These are phyloP conservation scores for Pseudopyrenochaeta lycopersici DNA, from an alignment of 2,329 filamentous ascomycete species.

Conservation along the genomic window DNA sequence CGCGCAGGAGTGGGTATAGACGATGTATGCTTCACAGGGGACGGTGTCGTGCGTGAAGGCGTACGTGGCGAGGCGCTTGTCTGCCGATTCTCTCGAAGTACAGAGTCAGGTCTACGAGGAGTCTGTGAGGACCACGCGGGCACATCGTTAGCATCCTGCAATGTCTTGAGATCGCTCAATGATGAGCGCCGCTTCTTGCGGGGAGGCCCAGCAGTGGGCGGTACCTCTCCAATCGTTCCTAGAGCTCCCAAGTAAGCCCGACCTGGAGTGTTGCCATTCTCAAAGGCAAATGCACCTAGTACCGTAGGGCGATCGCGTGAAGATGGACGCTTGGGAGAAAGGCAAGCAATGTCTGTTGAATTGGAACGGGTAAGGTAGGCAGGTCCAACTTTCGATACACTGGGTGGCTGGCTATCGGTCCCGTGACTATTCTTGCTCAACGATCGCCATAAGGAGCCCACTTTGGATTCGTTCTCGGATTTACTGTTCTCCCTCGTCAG, in stretches of 20 bases:
- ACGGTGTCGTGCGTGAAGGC: slow-evolving; percentile 31
- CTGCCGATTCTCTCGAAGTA: slow-evolving; percentile 30
- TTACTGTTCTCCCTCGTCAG: slow-evolving; percentile 83
- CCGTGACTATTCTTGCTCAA: slow-evolving; percentile 76
- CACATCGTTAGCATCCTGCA: slow-evolving; percentile 66
- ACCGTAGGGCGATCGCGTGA: slow-evolving; percentile 65
- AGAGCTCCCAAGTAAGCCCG: slow-evolving; percentile 45
- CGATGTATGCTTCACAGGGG: slow-evolving; percentile 49
- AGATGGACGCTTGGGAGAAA: slow-evolving; percentile 60
- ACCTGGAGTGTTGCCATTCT: slow-evolving; percentile 48
- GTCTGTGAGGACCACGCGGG: slow-evolving; percentile 51
- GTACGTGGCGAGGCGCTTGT: slow-evolving; percentile 42
- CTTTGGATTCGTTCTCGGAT: slow-evolving; percentile 71
- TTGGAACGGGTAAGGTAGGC: slow-evolving; percentile 70
- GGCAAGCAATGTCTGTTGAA: slow-evolving; percentile 75
- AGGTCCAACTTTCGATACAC: slow-evolving; percentile 70
- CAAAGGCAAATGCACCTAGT: slow-evolving; percentile 59
- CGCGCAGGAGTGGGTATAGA: slow-evolving; percentile 51
- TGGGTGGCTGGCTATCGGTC: slow-evolving; percentile 61
- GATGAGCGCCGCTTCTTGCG: slow-evolving; percentile 88
- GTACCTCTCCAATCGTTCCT: slow-evolving; percentile 62
- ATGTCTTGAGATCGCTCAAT: slow-evolving; percentile 80
- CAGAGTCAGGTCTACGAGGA: slow-evolving; percentile 40
- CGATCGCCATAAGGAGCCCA: slow-evolving; percentile 84
- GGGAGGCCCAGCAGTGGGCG: slow-evolving; percentile 46